Evolutionary conservation across 139 green algal genomes (phyloP).

Genomic region (Chlorella sorokiniana): DNA sequence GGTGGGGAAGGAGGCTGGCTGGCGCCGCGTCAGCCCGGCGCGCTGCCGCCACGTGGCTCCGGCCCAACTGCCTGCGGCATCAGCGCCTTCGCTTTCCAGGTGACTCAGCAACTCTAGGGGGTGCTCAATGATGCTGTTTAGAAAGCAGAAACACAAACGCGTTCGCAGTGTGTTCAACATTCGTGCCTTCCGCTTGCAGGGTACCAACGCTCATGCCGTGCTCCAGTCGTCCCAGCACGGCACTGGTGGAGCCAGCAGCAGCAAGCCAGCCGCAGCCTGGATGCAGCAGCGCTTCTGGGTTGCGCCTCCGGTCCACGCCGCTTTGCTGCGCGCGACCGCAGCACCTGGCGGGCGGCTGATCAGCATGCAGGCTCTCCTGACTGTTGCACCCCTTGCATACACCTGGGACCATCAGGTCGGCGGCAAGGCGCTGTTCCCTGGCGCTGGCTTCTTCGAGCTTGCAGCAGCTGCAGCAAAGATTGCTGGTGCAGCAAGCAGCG

Average conservation of each 20-base stretch:
- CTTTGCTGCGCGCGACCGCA: background rate
- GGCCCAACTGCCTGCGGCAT: background rate
- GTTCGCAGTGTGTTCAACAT: conserved; percentile 1
- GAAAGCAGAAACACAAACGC: too few relatives aligned
- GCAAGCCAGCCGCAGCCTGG: conserved; percentile 21
- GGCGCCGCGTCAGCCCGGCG: conserved; percentile 19
- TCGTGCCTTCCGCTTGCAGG: conserved; percentile 53
- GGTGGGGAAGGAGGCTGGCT: background rate
- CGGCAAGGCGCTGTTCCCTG: conserved; percentile 63
- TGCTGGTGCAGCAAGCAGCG: background rate
- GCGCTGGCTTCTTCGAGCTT: conserved; percentile 70
- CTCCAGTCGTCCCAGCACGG: background rate
- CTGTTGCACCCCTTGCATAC: conserved; percentile 46
- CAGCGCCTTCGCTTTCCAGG: conserved; percentile 56
- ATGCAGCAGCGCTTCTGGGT: conserved; percentile 36
- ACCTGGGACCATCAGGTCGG: conserved; percentile 75
- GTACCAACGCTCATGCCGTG: conserved; percentile 49
- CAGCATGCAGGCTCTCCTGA: conserved; percentile 24
- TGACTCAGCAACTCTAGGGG: too few relatives aligned
- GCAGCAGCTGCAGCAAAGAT: conserved; percentile 43
- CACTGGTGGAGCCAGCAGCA: background rate
- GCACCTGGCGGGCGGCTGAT: conserved; percentile 15
- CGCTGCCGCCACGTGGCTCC: background rate
- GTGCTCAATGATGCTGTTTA: too few relatives aligned
- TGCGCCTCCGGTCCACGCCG: conserved; percentile 11